A percentile compares a stretch with the other conserved stretches of the same genome.
Conservation (phyloP, 2,329 filamentous ascomycete species). For the Pseudocercospora crystallina region DNA sequence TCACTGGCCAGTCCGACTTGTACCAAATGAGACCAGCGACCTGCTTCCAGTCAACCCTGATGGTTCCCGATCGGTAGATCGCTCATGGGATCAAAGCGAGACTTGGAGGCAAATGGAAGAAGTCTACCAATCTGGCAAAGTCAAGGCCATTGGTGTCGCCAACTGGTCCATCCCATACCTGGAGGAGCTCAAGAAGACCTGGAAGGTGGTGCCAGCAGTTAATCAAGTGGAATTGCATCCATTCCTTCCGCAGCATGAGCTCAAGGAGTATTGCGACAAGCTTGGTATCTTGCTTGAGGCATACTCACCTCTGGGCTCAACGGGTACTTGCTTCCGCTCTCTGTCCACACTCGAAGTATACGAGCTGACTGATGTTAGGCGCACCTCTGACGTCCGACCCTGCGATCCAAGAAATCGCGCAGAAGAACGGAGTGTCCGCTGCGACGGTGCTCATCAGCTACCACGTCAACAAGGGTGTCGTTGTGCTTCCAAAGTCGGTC, state of each 20-base stretch:
- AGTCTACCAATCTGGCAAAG: conserved; percentile 28
- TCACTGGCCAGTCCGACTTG: conserved; percentile 43
- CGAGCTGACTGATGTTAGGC: conserved; percentile 20
- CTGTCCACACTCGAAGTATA: conserved; percentile 50
- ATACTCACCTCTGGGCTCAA: conserved; percentile 33
- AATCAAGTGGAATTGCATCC: conserved; percentile 36
- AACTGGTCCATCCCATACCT: conserved; percentile 33
- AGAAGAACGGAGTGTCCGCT: conserved; percentile 62
- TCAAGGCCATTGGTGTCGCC: conserved; percentile 31
- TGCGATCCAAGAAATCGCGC: conserved; percentile 63
- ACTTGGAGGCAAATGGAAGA: conserved; percentile 33
- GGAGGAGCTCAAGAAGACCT: conserved; percentile 26
- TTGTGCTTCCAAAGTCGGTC: no score
- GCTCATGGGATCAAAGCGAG: no score
- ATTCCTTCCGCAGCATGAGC: conserved; percentile 28
- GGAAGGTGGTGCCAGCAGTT: conserved; percentile 24
- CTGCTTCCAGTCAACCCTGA: conserved; percentile 68
- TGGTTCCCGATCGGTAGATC: conserved; percentile 44
- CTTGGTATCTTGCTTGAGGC: conserved; percentile 29
- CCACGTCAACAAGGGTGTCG: no score
- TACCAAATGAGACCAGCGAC: conserved; percentile 26
- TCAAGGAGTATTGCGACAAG: conserved; percentile 24
- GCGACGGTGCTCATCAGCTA: no score
- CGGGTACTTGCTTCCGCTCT: no score
- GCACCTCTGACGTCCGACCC: conserved; percentile 53